These are phyloP conservation scores for Artemisia tridentata DNA, from an alignment of 129 eudicot genomes.

Conservation along the genomic window DNA sequence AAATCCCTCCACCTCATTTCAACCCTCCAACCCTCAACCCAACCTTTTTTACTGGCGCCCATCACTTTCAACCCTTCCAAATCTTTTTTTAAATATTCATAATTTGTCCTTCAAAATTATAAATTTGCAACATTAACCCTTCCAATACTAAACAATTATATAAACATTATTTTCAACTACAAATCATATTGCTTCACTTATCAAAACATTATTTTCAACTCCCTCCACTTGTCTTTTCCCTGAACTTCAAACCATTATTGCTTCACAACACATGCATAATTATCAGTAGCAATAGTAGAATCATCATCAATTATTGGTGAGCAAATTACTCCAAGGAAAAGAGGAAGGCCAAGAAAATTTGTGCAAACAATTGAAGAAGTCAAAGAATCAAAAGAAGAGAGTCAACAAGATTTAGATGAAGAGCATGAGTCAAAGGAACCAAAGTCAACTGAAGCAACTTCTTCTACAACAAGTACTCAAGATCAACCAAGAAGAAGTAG, in stretches of 20 bases:
- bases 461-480: slow-evolving; percentile 15
- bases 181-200: no score
- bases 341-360: slow-evolving; percentile 75
- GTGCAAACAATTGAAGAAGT: slow-evolving; percentile 34
- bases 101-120: no score
- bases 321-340: slow-evolving; percentile 49
- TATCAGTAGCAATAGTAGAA: slow-evolving; percentile 50
- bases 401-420: slow-evolving; percentile 31
- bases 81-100: no score
- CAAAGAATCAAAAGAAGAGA: slow-evolving; percentile 32
- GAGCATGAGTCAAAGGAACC: slow-evolving; percentile 38
- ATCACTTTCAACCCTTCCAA: no score
- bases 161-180: no score
- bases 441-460: slow-evolving; percentile 28
- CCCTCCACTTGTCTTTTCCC: slow-evolving; percentile 18
- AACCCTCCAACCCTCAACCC: no score
- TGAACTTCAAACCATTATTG: slow-evolving; percentile 24
- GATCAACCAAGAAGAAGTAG: slow-evolving; percentile 57
- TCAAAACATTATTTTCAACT: slow-evolving; percentile 27
- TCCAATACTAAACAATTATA: no score
- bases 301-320: slow-evolving; percentile 50
- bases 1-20: no score
- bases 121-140: no score
- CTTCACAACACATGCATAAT: slow-evolving; percentile 20
- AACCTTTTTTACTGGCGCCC: no score